A percentile compares a stretch with the other conserved stretches of the same genome.
These are phyloP conservation scores for Cyberlindnera veronae DNA, from an alignment of 805 yeast genomes.

Conservation along the genomic window DNA sequence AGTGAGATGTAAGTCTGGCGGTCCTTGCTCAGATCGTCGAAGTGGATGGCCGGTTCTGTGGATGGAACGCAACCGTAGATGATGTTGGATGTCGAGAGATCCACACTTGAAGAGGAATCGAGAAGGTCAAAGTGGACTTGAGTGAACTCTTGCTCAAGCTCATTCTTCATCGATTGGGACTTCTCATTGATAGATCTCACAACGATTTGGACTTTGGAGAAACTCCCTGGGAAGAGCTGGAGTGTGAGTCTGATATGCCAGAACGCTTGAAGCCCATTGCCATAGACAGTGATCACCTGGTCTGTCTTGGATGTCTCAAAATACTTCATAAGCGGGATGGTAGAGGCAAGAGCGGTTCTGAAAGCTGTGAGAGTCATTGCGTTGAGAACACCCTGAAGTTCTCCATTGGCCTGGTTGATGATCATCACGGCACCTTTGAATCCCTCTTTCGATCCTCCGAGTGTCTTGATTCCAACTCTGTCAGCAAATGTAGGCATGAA, in stretches of 20 bases:
- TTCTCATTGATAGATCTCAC: slow-evolving; percentile 44
- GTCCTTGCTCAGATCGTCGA: slow-evolving; percentile 28
- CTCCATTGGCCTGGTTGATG: slow-evolving; percentile 49
- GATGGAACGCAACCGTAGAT: slow-evolving; percentile 63
- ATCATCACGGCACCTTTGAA: slow-evolving; percentile 56
- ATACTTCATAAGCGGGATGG: slow-evolving; percentile 41
- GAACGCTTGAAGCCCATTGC: slow-evolving; percentile 60
- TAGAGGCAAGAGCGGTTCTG: slow-evolving; percentile 59
- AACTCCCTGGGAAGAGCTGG: slow-evolving; percentile 34
- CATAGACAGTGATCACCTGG: slow-evolving; percentile 42
- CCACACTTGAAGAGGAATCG: slow-evolving; percentile 21
- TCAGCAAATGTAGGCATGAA: slow-evolving; percentile 66
- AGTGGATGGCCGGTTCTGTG: slow-evolving; percentile 42
- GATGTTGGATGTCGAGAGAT: slow-evolving; percentile 39
- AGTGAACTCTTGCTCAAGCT: slow-evolving; percentile 30
- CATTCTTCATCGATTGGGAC: slow-evolving; percentile 20
- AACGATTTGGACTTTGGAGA: slow-evolving; percentile 41
- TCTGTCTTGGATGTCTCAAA: slow-evolving; percentile 25
- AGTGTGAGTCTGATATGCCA: slow-evolving; percentile 56
- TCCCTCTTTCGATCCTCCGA: slow-evolving; percentile 56
- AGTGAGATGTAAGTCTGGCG: slow-evolving; percentile 46
- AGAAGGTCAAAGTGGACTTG: slow-evolving; percentile 26
- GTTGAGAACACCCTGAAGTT: slow-evolving; percentile 48
- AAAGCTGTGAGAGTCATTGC: slow-evolving; percentile 62
- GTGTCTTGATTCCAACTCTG: slow-evolving; percentile 54